Base-by-base conservation (phyloP, 1,139 yeast species). In the Sporopachydermia cereana region DNA sequence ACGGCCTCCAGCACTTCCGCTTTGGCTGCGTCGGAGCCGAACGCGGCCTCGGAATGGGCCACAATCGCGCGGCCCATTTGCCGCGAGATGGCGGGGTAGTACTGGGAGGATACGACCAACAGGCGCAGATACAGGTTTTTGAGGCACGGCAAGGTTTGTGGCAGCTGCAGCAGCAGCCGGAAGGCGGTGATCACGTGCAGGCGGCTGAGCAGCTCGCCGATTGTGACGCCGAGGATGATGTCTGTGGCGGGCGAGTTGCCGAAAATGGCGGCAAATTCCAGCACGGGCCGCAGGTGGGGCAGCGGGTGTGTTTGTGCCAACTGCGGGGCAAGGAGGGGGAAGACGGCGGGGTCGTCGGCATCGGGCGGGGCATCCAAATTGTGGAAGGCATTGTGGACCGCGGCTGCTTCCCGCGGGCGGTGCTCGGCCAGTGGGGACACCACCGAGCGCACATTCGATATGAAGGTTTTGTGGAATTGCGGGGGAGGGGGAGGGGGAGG, bases 1-100 rank as follows among this genome's bases (percentile, higher is more conserved):
- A 34, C 22, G 5, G 39, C 39, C 39, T 34, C 39, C 17, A 34
- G 12, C 39, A 16, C 17, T n/a, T 34, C n/a, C 7, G 39, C n/a
- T 34, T 20, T 7, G 22, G 39, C 5, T 34, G 20, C 7, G 22
- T 16, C 9, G 9, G 9, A 7, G 18, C 17, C 39, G 22, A 21
- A n/a, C 39, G 17, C 22, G 9, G 18, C 39, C 39, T 12, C 30
- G 14, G n/a, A 27, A n/a, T n/a, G n/a, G n/a, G n/a, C 29, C 7
- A 25, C 14, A 25, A 25, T 25, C n/a, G n/a, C n/a, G 20, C 22
- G 39, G 9, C 39, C 22, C 39, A 34, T 34, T 16, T 34, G 39
- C 39, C 39, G 39, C 9, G 39, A 12, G 9, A 34, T 12, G 9
- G 9, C 17, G 12, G 39, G 39, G 17, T 34, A 34, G 17, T 34